Conservation (phyloP, 2,329 filamentous ascomycete genomes). For the Aspergillus bombycis region DNA sequence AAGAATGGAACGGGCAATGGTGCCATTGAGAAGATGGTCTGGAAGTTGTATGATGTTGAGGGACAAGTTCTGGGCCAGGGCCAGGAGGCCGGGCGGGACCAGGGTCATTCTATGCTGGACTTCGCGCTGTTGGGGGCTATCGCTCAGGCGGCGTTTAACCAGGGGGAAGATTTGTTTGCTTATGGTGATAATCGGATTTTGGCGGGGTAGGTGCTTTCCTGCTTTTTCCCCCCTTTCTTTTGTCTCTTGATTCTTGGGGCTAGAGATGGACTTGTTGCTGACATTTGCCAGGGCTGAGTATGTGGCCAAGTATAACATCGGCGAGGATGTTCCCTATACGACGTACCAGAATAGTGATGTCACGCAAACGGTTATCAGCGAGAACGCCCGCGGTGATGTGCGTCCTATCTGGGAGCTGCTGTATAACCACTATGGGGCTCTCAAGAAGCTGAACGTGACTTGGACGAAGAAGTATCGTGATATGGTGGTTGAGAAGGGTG, state of each 20-base stretch:
- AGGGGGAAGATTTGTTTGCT: conserved; percentile 47
- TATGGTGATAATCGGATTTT: conserved; percentile 40
- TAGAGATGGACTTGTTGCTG: background rate
- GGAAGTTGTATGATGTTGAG: conserved; percentile 14
- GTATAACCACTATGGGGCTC: conserved; percentile 43
- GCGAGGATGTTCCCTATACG: conserved; percentile 48
- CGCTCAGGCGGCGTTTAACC: conserved; percentile 48
- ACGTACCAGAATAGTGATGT: conserved; percentile 45
- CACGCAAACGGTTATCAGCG: conserved; percentile 39
- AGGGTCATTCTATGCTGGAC: conserved; percentile 49
- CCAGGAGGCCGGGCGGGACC: conserved; percentile 50
- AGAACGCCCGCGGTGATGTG: conserved; percentile 34
- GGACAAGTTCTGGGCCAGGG: conserved; percentile 40
- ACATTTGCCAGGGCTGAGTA: conserved; percentile 13
- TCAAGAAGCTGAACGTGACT: conserved; percentile 42
- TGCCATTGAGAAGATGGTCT: conserved; percentile 8
- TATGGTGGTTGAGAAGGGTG: conserved; percentile 34
- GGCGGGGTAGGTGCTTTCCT: conserved; percentile 31
- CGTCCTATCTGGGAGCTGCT: conserved; percentile 47
- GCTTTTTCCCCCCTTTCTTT: too few species aligned
- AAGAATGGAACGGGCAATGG: conserved; percentile 45
- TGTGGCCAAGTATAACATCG: conserved; percentile 47
- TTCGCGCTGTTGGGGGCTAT: conserved; percentile 45
- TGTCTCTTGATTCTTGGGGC: too few species aligned
- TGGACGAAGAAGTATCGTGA: conserved; percentile 46